Conservation (phyloP, 441 rosid genomes). For the Adansonia gregorii region DNA sequence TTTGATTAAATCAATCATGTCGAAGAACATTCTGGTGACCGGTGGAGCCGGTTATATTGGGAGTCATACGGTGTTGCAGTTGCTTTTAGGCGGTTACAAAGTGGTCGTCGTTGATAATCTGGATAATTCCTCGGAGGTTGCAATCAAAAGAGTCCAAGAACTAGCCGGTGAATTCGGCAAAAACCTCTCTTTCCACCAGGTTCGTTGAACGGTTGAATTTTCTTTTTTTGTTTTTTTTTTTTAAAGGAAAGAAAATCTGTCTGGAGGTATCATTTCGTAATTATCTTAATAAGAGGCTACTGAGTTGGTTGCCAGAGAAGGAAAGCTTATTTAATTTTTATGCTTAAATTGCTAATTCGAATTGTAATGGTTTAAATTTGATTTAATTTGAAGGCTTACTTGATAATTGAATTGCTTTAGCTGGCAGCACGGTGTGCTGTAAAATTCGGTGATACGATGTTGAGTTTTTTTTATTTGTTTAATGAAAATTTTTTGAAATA, state of each 20-base stretch:
- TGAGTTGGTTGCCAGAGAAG: slow-evolving; percentile 19
- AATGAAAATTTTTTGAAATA: not conserved
- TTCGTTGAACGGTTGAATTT: slow-evolving; percentile 23
- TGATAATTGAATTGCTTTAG: slow-evolving; percentile 8
- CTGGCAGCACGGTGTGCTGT: slow-evolving; percentile 10
- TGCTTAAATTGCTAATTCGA: not conserved
- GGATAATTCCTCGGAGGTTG: slow-evolving; percentile 65
- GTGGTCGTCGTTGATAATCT: slow-evolving; percentile 79
- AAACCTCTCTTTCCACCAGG: slow-evolving; percentile 70
- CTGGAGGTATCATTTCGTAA: not conserved
- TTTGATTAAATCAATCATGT: slow-evolving; percentile 35
- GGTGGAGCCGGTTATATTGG: slow-evolving; percentile 98
- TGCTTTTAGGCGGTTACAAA: slow-evolving; percentile 64
- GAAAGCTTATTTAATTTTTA: not conserved
- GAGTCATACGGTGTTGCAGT: slow-evolving; percentile 85
- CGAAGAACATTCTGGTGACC: slow-evolving; percentile 63
- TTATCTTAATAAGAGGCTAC: not conserved
- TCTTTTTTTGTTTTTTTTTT: not conserved
- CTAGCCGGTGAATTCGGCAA: slow-evolving; percentile 61
- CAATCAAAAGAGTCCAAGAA: slow-evolving; percentile 61
- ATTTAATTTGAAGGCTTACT: not conserved
- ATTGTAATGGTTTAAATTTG: not conserved
- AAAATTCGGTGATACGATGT: not conserved
- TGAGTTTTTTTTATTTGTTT: not conserved
- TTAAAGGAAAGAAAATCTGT: not conserved